These are phyloP conservation scores for Erodium texanum DNA, from an alignment of 441 rosid genomes.

Conservation along the genomic window DNA sequence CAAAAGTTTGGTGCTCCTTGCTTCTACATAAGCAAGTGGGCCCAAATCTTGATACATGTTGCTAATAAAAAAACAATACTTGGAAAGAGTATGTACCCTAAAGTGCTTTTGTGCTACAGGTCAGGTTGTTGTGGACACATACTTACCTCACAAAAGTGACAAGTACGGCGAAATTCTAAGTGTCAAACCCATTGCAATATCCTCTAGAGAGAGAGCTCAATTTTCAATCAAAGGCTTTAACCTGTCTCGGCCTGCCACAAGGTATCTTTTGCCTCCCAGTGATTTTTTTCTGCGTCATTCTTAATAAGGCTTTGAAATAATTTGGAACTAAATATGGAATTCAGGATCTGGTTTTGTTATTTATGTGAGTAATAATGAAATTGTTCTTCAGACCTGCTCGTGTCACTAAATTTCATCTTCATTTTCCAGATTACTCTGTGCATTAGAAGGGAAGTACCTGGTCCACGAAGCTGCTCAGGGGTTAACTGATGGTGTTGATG, in stretches of 20 bases:
- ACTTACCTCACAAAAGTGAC: conserved; percentile 48
- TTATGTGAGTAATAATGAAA: neutral
- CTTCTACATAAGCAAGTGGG: too few species aligned
- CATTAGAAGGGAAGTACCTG: conserved; percentile 75
- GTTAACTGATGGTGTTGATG: conserved; percentile 28
- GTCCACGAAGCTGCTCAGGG: conserved; percentile 47
- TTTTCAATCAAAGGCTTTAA: conserved; percentile 74
- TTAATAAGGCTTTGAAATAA: neutral
- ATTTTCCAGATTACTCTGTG: conserved; percentile 66
- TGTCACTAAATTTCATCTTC: too few species aligned
- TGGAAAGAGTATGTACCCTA: neutral
- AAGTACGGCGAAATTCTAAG: conserved; percentile 48
- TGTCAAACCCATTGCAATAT: conserved; percentile 68
- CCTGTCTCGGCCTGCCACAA: conserved; percentile 52
- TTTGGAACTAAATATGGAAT: neutral
- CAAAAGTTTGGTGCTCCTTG: too few species aligned
- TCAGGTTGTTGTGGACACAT: conserved; percentile 62
- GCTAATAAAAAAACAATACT: neutral
- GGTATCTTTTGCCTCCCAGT: conserved; percentile 31
- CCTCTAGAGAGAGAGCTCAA: conserved; percentile 46
- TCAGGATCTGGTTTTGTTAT: conserved; percentile 7
- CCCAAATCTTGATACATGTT: too few species aligned
- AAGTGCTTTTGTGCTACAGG: conserved; percentile 39
- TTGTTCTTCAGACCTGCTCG: neutral
- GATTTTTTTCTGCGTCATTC: conserved; percentile 4